Percentiles rank a stretch among this genome's conserved stretches.
These are phyloP conservation scores for Cryptococcus sp. DNA, from an alignment of 1,284 basidiomycete species.

Conservation along the genomic window DNA sequence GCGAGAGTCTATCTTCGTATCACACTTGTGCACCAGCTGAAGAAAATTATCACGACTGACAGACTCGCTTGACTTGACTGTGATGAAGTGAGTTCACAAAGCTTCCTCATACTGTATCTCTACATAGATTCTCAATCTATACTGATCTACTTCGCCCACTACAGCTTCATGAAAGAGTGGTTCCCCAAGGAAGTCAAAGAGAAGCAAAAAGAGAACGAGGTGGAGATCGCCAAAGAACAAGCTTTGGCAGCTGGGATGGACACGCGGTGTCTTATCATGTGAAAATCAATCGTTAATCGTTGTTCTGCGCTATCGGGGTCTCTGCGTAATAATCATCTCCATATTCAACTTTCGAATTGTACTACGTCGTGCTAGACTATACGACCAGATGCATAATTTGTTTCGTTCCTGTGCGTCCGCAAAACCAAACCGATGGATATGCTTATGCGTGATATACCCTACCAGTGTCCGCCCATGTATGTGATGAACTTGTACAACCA, in stretches of 20 bases:
- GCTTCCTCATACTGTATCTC: not conserved
- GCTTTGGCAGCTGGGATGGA: conserved; percentile 65
- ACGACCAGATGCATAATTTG: no score
- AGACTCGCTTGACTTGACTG: conserved; percentile 42
- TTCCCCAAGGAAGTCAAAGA: conserved; percentile 81
- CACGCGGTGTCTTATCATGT: conserved; percentile 37
- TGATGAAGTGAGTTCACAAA: conserved; percentile 42
- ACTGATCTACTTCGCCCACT: not conserved
- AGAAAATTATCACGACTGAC: not conserved
- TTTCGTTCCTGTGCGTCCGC: no score
- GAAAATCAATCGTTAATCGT: not conserved
- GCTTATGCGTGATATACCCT: no score
- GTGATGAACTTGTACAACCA: no score
- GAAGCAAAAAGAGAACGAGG: conserved; percentile 76
- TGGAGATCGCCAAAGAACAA: conserved; percentile 72
- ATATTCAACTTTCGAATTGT: no score
- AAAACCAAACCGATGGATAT: no score
- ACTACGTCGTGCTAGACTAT: no score
- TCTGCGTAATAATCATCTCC: no score
- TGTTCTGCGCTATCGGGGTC: no score
- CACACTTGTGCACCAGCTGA: not conserved
- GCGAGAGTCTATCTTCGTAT: not conserved
- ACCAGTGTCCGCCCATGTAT: no score
- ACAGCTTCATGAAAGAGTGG: conserved; percentile 81
- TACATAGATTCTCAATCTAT: not conserved